phyloP scores from a whole-genome alignment of 148 eudicot species.

The Vaccinium macrocarpon region DNA sequence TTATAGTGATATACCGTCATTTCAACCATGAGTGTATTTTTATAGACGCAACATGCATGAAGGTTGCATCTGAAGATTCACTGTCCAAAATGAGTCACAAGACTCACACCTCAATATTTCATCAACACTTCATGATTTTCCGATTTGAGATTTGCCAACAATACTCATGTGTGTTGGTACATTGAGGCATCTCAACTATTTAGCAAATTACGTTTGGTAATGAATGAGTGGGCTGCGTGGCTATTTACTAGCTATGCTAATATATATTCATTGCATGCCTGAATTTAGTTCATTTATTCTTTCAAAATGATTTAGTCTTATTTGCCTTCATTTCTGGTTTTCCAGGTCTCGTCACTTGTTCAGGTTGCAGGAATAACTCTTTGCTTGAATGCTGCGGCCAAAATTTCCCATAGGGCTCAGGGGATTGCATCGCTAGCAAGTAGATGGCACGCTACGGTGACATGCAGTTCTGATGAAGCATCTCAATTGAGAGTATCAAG shows the following conservation, averaged over 20 bases:
- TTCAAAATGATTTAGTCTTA: conserved; percentile 8
- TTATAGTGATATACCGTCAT: not conserved
- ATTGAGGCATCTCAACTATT: not conserved
- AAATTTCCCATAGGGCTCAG: conserved; percentile 84
- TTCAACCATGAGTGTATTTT: not conserved
- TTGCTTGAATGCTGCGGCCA: conserved; percentile 80
- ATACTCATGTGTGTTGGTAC: not conserved
- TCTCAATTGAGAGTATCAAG: conserved; percentile 32
- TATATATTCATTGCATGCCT: not conserved
- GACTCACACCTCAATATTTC: not conserved
- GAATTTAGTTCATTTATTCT: not conserved
- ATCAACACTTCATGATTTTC: not conserved
- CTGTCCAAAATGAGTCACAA: not conserved
- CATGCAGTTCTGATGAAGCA: conserved; percentile 46
- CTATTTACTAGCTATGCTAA: not conserved
- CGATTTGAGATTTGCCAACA: not conserved
- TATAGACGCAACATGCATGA: not conserved
- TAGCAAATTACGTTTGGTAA: not conserved
- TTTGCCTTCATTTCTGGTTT: conserved; percentile 7
- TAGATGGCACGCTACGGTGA: conserved; percentile 72
- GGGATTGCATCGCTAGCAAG: conserved; percentile 69
- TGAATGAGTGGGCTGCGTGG: not conserved
- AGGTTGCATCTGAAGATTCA: not conserved
- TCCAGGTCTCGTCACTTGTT: conserved; percentile 68
- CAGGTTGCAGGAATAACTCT: conserved; percentile 71